These are phyloP conservation scores for Cyclotella atomus DNA, from an alignment of 108 stramenopile genomes.

Conservation along the genomic window DNA sequence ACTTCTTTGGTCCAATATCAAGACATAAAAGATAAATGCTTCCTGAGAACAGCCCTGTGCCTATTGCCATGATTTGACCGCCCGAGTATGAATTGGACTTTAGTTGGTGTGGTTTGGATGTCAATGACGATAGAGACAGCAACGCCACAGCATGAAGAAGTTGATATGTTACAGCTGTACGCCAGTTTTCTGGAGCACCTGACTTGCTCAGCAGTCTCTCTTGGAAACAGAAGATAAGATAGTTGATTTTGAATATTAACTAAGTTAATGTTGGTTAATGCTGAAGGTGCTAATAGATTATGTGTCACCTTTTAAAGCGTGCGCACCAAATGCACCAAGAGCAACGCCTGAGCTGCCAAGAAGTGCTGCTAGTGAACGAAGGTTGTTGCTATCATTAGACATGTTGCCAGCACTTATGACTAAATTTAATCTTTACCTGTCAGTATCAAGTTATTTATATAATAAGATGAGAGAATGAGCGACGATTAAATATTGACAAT, in stretches of 20 bases:
- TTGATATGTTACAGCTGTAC: conserved; percentile 83
- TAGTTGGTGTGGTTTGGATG: conserved; percentile 15
- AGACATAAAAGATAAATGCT: conserved; percentile 74
- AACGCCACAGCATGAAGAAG: conserved; percentile 82
- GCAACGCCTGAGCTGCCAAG: conserved; percentile 77
- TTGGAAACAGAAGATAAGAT: neutral
- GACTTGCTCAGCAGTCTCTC: conserved; percentile 52
- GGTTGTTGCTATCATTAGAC: conserved; percentile 36
- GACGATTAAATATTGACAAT: too few relatives aligned
- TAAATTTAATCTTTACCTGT: too few relatives aligned
- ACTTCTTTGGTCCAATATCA: conserved; percentile 72
- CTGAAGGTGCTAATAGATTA: neutral
- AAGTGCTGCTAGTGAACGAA: conserved; percentile 55
- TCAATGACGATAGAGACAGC: conserved; percentile 62
- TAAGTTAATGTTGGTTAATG: neutral
- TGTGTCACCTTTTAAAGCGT: conserved; percentile 70
- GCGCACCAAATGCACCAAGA: conserved; percentile 79
- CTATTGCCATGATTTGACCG: conserved; percentile 73
- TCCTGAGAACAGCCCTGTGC: conserved; percentile 79
- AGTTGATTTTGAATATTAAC: neutral
- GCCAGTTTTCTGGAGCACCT: conserved; percentile 66
- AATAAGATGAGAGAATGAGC: neutral
- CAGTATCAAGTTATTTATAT: too few relatives aligned
- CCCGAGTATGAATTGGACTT: conserved; percentile 32
- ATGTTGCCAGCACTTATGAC: neutral